Base-by-base conservation (phyloP, 2,329 filamentous ascomycete genomes). In the Alternaria tenuissima region DNA sequence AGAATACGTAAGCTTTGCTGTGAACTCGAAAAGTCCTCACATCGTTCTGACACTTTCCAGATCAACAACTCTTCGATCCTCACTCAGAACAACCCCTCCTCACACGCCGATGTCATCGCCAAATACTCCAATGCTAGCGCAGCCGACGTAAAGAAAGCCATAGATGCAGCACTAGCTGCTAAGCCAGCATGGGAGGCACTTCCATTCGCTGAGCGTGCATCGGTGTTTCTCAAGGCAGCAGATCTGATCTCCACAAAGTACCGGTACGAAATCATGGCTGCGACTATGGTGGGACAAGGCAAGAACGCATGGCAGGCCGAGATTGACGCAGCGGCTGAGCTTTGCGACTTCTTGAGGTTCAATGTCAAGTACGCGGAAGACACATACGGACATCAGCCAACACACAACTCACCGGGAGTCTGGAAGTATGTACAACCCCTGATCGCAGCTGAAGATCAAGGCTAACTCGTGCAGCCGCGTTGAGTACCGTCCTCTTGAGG, bases 221-320 rank as follows among this genome's bases (percentile, higher is more conserved):
- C 94, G 57, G 86, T 99, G 76, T 98, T 98, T 83, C 87, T 98
- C 74, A 97, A 97, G 85, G 94, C 95, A 3, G 94, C 94, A 34
- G 94, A 98, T 77, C 84, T 99, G 64, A 88, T 99, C 69, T 85
- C 91, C 55, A 91, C 87, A 66, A 98, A 98, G 83, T 98, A 99
- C 82, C 88, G 95, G 76, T 97, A 97, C 81, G 93, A 97, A 57
- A 88, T 99, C 71, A 96, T 98, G 91, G 94, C 95, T 7, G 88
- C 93, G 44, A 97, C 95, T 14, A 97, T 98, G 88, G 84, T 97
- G 32, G 95, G 94, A 62, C 94, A 99, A 81, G 94, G 95, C 73
- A 98, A 98, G 87, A 98, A 97, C 79, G 93, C 92, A 48, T 98
- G 93, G 93, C 94, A 99, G 81, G 94, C 95, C n/a, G 94, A 99